Evolutionary conservation across 2,329 filamentous ascomycete species (phyloP).

Genomic region (Ophioceras dolichostomum): DNA sequence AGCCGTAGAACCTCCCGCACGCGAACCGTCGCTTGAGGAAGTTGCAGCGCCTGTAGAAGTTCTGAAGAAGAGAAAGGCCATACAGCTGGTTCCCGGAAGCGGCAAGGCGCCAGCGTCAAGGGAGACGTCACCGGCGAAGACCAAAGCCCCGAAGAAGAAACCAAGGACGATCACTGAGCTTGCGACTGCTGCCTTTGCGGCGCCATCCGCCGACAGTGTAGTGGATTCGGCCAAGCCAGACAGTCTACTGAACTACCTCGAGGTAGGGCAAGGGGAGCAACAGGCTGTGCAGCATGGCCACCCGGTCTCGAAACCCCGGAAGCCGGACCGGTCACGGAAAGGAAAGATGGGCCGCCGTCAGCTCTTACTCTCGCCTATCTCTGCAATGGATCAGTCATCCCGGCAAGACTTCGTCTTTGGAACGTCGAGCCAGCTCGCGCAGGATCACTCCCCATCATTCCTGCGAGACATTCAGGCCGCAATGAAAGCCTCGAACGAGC

Average conservation of each 20-base stretch:
- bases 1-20: constrained; percentile 23
- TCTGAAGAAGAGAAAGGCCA: constrained; percentile 42
- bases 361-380: constrained; percentile 53
- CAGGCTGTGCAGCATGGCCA: constrained; percentile 17
- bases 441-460: constrained; percentile 57
- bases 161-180: constrained; percentile 65
- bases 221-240: constrained; percentile 13
- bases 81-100: constrained; percentile 32
- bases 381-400: constrained; percentile 52
- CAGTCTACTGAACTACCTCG: constrained; percentile 35
- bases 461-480: constrained; percentile 50
- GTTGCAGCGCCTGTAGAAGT: constrained; percentile 10
- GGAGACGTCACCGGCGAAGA: constrained; percentile 24
- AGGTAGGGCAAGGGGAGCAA: constrained; percentile 16
- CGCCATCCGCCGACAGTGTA: constrained; percentile 21
- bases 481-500: constrained; percentile 43
- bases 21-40: not conserved
- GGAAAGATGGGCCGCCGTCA: constrained; percentile 25
- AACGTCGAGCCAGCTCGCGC: constrained; percentile 70
- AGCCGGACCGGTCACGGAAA: constrained; percentile 23
- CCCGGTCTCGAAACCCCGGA: constrained; percentile 15
- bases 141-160: constrained; percentile 53
- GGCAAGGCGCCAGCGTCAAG: constrained; percentile 14
- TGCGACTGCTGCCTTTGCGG: constrained; percentile 58
- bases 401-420: constrained; percentile 74